Percentiles rank a stretch among this genome's conserved stretches.
These are phyloP conservation scores for Cryptosporidium andersoni DNA, from an alignment of 169 alveolate genomes.

Conservation along the genomic window DNA sequence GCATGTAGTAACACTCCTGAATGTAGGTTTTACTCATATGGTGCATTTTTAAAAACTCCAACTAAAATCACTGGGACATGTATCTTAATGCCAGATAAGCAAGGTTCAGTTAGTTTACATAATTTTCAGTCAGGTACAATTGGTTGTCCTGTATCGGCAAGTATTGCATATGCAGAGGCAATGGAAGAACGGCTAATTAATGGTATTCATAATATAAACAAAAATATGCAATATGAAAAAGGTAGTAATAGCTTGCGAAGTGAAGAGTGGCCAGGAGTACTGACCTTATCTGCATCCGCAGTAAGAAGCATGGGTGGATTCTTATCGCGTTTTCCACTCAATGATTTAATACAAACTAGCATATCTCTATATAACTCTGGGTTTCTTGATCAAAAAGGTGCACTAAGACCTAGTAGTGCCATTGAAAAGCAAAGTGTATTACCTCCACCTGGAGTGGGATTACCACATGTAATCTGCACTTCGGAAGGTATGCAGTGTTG, in stretches of 20 bases:
- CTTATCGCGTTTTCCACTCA: conserved; percentile 59
- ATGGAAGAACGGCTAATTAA: conserved; percentile 63
- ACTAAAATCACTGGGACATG: conserved; percentile 38
- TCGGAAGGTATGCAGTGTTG: conserved; percentile 77
- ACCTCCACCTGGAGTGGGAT: conserved; percentile 76
- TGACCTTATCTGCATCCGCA: conserved; percentile 39
- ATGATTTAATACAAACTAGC: conserved; percentile 55
- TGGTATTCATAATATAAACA: conserved; percentile 28
- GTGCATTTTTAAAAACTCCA: conserved; percentile 64
- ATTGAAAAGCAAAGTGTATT: conserved; percentile 72
- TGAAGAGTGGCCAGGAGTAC: conserved; percentile 68
- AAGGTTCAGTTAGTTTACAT: conserved; percentile 52
- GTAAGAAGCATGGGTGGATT: conserved; percentile 68
- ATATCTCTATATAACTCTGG: conserved; percentile 65
- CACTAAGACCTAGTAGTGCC: conserved; percentile 68
- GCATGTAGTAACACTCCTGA: conserved; percentile 69
- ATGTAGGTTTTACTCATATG: conserved; percentile 57
- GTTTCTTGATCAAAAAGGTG: conserved; percentile 67
- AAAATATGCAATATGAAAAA: not conserved
- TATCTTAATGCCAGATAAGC: conserved; percentile 68
- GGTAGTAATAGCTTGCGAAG: not conserved
- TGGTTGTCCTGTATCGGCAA: conserved; percentile 70
- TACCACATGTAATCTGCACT: conserved; percentile 74
- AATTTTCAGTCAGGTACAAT: conserved; percentile 62
- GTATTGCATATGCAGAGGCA: conserved; percentile 66